Percentiles rank a stretch among this genome's conserved stretches.
phyloP scores from a whole-genome alignment of 2,329 filamentous ascomycete genomes.

The Colletotrichum aenigma region DNA sequence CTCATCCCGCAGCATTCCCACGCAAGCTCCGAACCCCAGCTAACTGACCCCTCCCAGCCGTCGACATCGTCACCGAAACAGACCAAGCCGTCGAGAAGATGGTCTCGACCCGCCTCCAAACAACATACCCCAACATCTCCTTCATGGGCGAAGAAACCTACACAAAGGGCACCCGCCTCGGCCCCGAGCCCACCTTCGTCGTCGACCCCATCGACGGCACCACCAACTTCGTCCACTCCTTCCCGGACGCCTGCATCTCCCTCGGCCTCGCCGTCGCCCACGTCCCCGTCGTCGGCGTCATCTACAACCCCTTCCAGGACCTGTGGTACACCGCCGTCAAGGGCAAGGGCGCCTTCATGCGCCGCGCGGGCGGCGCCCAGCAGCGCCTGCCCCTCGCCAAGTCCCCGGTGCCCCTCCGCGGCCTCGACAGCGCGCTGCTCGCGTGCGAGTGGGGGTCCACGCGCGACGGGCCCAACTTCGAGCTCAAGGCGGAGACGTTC shows the following conservation, averaged over 20 bases:
- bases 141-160: constrained; percentile 84
- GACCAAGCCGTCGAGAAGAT: constrained; percentile 70
- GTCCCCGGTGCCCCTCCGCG: constrained; percentile 59
- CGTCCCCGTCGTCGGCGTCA: constrained; percentile 70
- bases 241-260: constrained; percentile 77
- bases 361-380: constrained; percentile 43
- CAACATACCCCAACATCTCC: constrained; percentile 58
- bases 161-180: constrained; percentile 67
- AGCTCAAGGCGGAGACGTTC: constrained; percentile 71
- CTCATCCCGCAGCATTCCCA: background rate
- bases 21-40: background rate
- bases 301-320: constrained; percentile 80
- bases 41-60: constrained; percentile 46
- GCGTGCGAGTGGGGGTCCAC: constrained; percentile 77
- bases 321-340: constrained; percentile 72
- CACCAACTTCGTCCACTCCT: constrained; percentile 80
- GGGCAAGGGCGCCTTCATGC: constrained; percentile 69
- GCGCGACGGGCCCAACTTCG: constrained; percentile 72
- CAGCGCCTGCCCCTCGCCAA: constrained; percentile 43
- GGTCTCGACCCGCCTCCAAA: constrained; percentile 57
- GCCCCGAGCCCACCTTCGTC: constrained; percentile 74
- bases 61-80: constrained; percentile 72
- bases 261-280: constrained; percentile 72
- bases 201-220: constrained; percentile 85
- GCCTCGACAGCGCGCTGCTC: constrained; percentile 68